A percentile compares a stretch with the other conserved stretches of the same genome.
Evolutionary conservation across 345 rosid genomes (phyloP).

Genomic region (Corchorus capsularis): DNA sequence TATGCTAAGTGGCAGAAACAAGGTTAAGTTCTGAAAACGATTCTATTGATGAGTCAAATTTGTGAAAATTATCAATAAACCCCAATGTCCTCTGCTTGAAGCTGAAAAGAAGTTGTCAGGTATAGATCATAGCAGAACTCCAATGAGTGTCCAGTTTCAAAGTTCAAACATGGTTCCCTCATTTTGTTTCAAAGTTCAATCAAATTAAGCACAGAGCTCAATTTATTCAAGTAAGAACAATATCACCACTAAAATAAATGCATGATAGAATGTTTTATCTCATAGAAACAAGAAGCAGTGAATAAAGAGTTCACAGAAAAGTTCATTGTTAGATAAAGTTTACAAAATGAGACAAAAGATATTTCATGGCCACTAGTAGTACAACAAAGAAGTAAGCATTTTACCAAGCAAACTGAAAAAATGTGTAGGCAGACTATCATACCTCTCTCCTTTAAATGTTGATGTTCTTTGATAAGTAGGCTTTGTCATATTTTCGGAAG

Average conservation of each 20-base stretch:
- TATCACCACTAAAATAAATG: background rate
- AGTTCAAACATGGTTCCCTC: too few relatives aligned
- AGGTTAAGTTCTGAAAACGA: too few relatives aligned
- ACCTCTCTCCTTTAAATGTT: constrained; percentile 67
- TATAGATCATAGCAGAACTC: too few relatives aligned
- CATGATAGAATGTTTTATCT: background rate
- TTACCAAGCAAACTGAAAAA: background rate
- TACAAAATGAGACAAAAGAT: background rate
- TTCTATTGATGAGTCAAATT: too few relatives aligned
- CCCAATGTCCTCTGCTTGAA: too few relatives aligned
- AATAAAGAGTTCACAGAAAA: background rate
- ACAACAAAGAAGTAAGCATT: background rate
- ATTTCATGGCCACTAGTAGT: background rate
- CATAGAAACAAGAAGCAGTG: background rate
- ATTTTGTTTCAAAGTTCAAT: too few relatives aligned
- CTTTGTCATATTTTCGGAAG: constrained; percentile 37
- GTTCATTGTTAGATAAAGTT: background rate
- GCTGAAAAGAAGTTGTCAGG: too few relatives aligned
- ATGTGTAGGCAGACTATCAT: constrained; percentile 24
- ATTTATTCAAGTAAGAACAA: background rate
- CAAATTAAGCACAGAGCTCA: too few relatives aligned
- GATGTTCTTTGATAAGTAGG: constrained; percentile 44
- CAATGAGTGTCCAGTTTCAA: too few relatives aligned
- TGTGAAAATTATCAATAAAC: too few relatives aligned
- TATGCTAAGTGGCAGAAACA: too few relatives aligned